Evolutionary conservation across 2,329 filamentous ascomycete species (phyloP), one percentile per base, ranked within the genome.

Genomic region (Xylariaceae sp.): DNA sequence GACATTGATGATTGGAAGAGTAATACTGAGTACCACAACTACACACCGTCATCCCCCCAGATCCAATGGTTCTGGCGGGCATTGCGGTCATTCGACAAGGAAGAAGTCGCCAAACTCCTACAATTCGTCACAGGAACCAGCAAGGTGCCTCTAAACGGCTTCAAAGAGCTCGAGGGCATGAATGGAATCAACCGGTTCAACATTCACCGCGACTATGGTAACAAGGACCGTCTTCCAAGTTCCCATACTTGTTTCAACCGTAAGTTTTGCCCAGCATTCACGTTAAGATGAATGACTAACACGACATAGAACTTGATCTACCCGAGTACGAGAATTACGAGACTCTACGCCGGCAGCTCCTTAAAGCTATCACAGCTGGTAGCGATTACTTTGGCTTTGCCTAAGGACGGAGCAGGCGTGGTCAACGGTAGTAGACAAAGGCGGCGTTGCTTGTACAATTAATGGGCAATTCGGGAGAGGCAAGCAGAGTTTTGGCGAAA

Each of bases 11-110:
- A 99, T 74, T 99, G 94, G 94, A 96, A 96, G 81, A 91, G 89
- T 74, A 96, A 96, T 73, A 95, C 92, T 2, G 95, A 99, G 69
- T 97, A 99, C 66, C 92, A 97, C 73, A 97, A 97, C 72, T 99
- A 99, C 75, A 90, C 84, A 4, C 87, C 89, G 30, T 92, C 92
- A 0, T 96, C 94, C 2, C 89, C 90, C 42, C 95, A 99, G 70
- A 96, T 99, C 55, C 92, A 97, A 71, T 99, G 94, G 94, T 99
- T 99, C 83, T 99, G 94, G 94, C 87, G 95, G 66, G 94, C 94
- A 22, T 85, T 99, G 41, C 86, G 94, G 64, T 96, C 92, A 4
- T 99, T 96, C 68, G 95, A 97, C 76, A 97, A 97, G 75, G 95
- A 99, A 75, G 95, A 99, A 74, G 89, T 90, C 56, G 94, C 94